Base-by-base conservation (phyloP, 108 stramenopile genomes). In the Cyclotella sp. region DNA sequence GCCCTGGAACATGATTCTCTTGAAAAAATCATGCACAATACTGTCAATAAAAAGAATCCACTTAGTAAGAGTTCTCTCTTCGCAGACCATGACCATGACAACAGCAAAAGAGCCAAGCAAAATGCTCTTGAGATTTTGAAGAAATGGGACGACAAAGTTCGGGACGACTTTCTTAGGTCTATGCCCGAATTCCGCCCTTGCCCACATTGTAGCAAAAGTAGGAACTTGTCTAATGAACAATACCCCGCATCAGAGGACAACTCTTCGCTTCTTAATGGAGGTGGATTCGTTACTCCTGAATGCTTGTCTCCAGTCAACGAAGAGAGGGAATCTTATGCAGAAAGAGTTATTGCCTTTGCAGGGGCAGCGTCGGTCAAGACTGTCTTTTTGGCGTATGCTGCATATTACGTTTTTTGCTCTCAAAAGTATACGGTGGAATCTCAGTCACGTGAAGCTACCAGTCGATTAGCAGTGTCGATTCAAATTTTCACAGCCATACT, bases 211-310 rank as follows among this genome's bases (percentile, higher is more conserved):
- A 74, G 69, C 30, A 61, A 62, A 24, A 26, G 19, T 13, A 65
- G 66, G 18, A 39, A 68, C 57, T 40, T 29, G 19, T 41, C 63
- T 51, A 63, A 3, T 53, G 21, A 15, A 40, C 34, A 34, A 34
- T 34, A 6, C 34, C 34, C 34, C 34, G 4, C 6, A 5, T 34
- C 34, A 34, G 60, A 71, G 16, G 58, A 54, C 58, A 62, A 42
- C 26, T 71, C 55, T 43, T 29, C 47, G 29, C 22, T 39, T 29
- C 18, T 26, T 11, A 52, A 63, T 30, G 88, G 90, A 29, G 90
- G 90, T 28, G 89, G 89, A 0, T 90, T 87, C 63, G 88, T 90
- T 22, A 90, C 90, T 19, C 70, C 86, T 22, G 84, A 87, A 41
- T 90, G 90, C 53, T 63, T 90, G 13, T 72, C 78, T 62, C 82